Evolutionary conservation across 345 rosid species (phyloP), one percentile per base, ranked within the genome.

Genomic region (Zanthoxylum bungeanum): DNA sequence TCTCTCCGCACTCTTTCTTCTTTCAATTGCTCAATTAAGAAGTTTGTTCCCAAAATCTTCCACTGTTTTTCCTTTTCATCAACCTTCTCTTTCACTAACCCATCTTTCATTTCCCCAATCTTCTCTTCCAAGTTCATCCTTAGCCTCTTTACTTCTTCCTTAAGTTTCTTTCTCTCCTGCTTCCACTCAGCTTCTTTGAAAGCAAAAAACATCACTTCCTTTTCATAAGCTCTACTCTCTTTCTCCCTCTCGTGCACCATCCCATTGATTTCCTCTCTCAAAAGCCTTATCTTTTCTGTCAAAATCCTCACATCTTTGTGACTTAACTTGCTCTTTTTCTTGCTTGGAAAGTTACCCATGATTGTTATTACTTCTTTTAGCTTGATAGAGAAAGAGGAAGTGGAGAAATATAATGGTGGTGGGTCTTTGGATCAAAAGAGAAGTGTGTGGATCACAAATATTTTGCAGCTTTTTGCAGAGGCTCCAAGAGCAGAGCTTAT

Each of bases 1-100:
- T 60, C 81, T 88, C 74, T 88, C 92, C 83, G 64, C 0, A 85
- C 82, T 68, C 91, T 89, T 78, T 92, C 97, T 79, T 85, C 75
- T 73, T 77, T 78, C 89, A 84, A 86, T 65, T 81, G 87, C 81
- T 84, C 93, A 62, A 86, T 73, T 53, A 76, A 49, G 46, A 74
- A 60, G 28, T 71, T 63, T 22, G 77, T 42, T 58, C 75, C 83
- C 57, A 77, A 61, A 64, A 82, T 50, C 50, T 66, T 75, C 83
- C 85, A 85, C n/a, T n/a, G n/a, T n/a, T n/a, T n/a, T 9, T 71
- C 59, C 33, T 79, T 80, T 4, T 78, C 73, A 22, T 52, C 50
- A 0, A 72, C 37, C 1, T 77, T 77, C 44, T 52, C 77, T 44
- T 12, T 71, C 21, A 5, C 65, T 10, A 44, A 14, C 19, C 51